A percentile compares a stretch with the other conserved stretches of the same genome.
phyloP scores from a whole-genome alignment of 1,284 basidiomycete species.

The Malassezia caprae region DNA sequence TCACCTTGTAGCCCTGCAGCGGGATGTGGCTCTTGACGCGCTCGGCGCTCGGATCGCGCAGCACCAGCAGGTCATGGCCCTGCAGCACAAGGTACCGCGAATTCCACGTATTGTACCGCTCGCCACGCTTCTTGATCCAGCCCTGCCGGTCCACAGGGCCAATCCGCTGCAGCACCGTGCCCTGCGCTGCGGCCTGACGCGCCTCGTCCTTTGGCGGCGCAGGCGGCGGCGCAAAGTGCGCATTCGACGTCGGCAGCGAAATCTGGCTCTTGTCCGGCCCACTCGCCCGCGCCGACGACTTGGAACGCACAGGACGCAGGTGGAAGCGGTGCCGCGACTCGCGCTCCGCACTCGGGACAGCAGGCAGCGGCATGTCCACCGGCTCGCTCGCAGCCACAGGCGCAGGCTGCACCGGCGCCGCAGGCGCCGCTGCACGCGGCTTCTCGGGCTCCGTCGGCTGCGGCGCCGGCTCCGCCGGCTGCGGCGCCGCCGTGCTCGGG shows the following conservation, averaged over 20 bases:
- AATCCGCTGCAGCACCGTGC: slow-evolving; percentile 36
- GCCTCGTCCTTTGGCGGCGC: not conserved
- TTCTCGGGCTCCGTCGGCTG: no score
- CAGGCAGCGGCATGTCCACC: slow-evolving; percentile 8
- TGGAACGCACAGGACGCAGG: not conserved
- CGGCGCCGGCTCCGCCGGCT: not conserved
- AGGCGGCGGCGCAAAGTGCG: slow-evolving; percentile 33
- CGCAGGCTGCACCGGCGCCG: no score
- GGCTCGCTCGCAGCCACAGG: slow-evolving; percentile 1
- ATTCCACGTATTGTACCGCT: slow-evolving; percentile 89
- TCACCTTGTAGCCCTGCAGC: slow-evolving; percentile 81
- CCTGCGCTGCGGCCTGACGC: slow-evolving; percentile 3
- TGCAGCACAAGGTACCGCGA: slow-evolving; percentile 86
- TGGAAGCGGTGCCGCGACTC: not conserved
- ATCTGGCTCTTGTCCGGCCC: slow-evolving; percentile 34
- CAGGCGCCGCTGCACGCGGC: no score
- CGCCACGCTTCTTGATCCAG: slow-evolving; percentile 92
- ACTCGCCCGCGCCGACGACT: not conserved
- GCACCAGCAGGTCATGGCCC: slow-evolving; percentile 55
- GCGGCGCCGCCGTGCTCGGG: not conserved
- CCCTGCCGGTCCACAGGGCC: slow-evolving; percentile 50
- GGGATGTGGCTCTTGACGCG: slow-evolving; percentile 90
- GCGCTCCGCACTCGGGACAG: slow-evolving; percentile 5
- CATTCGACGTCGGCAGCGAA: slow-evolving; percentile 38
- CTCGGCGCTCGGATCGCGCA: slow-evolving; percentile 37